phyloP scores from a whole-genome alignment of 768 basidiomycete genomes.

The Cyclocybe aegerita region DNA sequence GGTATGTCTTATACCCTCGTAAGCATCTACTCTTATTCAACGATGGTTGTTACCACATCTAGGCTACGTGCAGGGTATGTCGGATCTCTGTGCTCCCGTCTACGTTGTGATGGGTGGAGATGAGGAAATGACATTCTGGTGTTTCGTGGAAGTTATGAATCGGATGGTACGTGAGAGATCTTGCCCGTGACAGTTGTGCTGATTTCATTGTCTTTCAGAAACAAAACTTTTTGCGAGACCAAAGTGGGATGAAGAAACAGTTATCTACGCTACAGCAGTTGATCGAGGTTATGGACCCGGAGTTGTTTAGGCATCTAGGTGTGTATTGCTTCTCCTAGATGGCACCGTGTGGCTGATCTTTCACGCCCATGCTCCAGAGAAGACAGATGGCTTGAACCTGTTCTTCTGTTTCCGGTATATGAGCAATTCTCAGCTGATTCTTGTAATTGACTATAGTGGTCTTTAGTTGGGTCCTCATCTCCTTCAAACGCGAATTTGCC shows the following conservation, averaged over 20 bases:
- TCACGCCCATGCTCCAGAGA: constrained; percentile 44
- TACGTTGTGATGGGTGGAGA: constrained; percentile 91
- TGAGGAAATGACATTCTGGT: constrained; percentile 94
- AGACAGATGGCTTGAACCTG: constrained; percentile 86
- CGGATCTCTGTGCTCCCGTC: constrained; percentile 89
- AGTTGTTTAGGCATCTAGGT: constrained; percentile 91
- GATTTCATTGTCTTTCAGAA: constrained; percentile 50
- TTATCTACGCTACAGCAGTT: constrained; percentile 86
- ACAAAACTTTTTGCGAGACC: constrained; percentile 93
- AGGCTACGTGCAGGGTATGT: constrained; percentile 99
- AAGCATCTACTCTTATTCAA: constrained; percentile 2
- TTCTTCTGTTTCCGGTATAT: constrained; percentile 97
- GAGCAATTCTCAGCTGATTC: not conserved
- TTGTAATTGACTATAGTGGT: constrained; percentile 1
- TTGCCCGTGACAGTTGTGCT: not conserved
- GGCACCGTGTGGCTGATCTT: too few species aligned
- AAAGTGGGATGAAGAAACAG: constrained; percentile 97
- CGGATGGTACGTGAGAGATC: constrained; percentile 69
- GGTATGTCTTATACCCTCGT: constrained; percentile 49
- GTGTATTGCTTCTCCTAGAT: not conserved
- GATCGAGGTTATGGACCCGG: constrained; percentile 92
- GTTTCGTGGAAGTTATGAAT: constrained; percentile 92
- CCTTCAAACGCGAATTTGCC: constrained; percentile 95
- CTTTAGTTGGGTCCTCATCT: constrained; percentile 82
- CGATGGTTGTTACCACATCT: constrained; percentile 3